Conservation (phyloP, 139 green algal species). For the Chlorella ohadii region DNA sequence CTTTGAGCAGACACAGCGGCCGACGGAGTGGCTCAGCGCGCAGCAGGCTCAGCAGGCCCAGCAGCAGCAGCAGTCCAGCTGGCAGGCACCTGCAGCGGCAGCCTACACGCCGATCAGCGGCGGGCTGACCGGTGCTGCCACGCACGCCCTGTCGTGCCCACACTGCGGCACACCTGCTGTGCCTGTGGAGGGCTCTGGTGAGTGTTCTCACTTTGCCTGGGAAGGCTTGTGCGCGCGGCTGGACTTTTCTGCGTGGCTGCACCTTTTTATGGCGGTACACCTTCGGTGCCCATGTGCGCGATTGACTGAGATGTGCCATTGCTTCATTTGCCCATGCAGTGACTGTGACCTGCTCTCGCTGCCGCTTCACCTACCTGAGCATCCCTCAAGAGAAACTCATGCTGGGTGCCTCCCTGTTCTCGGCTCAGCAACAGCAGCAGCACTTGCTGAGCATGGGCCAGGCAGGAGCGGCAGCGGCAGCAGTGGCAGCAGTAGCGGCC, state of each 20-base stretch:
- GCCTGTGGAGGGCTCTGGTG: constrained; percentile 3
- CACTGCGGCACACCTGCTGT: constrained; percentile 43
- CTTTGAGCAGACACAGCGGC: background rate
- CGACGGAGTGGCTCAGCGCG: constrained; percentile 28
- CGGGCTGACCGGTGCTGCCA: background rate
- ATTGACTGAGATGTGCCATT: background rate
- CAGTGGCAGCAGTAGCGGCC: background rate
- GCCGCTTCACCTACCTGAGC: constrained; percentile 37
- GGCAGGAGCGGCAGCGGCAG: background rate
- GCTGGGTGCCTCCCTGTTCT: constrained; percentile 43
- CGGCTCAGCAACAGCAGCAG: background rate
- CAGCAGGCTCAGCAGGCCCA: background rate
- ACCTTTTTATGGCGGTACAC: too few species aligned
- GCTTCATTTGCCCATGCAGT: background rate
- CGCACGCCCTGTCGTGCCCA: constrained; percentile 38
- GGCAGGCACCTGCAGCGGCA: background rate
- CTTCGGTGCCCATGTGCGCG: background rate
- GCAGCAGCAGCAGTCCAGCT: background rate
- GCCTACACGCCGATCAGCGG: background rate
- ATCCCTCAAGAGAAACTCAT: constrained; percentile 54
- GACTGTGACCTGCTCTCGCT: constrained; percentile 35
- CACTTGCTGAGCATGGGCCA: background rate
- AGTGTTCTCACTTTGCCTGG: background rate
- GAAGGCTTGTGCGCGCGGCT: too few species aligned
- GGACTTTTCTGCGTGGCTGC: too few species aligned